These are phyloP conservation scores for Spergularia marina DNA, from an alignment of 148 eudicot genomes.

Conservation along the genomic window DNA sequence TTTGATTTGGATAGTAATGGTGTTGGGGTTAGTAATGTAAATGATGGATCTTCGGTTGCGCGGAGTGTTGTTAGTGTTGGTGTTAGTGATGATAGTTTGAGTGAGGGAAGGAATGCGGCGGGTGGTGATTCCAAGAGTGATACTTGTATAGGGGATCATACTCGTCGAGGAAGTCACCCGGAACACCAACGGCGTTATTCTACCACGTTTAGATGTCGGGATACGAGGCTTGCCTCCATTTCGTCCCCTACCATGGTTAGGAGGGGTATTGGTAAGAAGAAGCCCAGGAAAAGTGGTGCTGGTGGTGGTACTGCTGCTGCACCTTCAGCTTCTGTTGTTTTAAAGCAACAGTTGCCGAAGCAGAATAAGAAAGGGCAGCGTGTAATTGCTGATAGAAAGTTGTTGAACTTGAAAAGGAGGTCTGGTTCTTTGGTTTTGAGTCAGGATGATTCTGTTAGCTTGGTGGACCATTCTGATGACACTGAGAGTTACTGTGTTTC, in stretches of 20 bases:
- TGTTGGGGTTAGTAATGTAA: constrained; percentile 30
- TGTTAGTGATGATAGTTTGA: constrained; percentile 57
- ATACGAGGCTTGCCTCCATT: constrained; percentile 37
- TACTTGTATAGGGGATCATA: constrained; percentile 45
- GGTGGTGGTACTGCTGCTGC: constrained; percentile 8
- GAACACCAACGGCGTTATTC: constrained; percentile 31
- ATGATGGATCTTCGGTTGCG: constrained; percentile 43
- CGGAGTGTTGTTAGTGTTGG: constrained; percentile 47
- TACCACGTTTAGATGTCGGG: constrained; percentile 49
- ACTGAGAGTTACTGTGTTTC: constrained; percentile 56
- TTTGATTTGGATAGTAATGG: constrained; percentile 31
- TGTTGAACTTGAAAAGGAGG: constrained; percentile 31
- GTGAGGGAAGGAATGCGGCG: constrained; percentile 51
- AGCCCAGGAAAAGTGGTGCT: constrained; percentile 35
- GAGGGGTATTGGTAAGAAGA: constrained; percentile 50
- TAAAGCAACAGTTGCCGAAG: constrained; percentile 42
- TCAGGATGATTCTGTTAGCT: constrained; percentile 52
- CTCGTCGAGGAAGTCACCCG: constrained; percentile 18
- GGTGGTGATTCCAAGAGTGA: constrained; percentile 74
- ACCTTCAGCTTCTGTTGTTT: constrained; percentile 36
- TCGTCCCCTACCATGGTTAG: constrained; percentile 44
- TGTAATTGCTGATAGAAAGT: constrained; percentile 32
- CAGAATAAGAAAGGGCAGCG: constrained; percentile 34
- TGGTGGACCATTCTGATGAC: constrained; percentile 70
- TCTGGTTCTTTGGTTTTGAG: constrained; percentile 33